Percentiles rank a stretch among this genome's conserved stretches.
Conservation (phyloP, 202 grass and related monocot genomes). For the Carex arenaria region DNA sequence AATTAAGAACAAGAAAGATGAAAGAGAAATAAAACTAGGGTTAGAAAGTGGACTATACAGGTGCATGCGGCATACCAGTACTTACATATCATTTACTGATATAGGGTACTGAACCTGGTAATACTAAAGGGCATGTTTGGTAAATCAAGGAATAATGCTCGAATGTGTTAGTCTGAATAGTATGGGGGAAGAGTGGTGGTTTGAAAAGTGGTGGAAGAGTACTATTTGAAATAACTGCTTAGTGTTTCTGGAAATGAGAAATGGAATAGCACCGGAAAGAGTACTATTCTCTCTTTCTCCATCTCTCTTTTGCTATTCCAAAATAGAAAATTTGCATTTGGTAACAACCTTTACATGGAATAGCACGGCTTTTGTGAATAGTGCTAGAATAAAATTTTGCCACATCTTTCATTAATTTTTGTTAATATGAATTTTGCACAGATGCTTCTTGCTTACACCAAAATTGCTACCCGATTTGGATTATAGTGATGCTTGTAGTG, state of each 20-base stretch:
- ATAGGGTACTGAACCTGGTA: not conserved
- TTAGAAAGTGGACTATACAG: not conserved
- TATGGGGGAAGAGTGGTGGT: not conserved
- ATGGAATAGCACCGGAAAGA: not conserved
- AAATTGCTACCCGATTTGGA: conserved; percentile 90
- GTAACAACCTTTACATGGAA: not conserved
- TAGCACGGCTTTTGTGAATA: not conserved
- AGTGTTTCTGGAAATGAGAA: not conserved
- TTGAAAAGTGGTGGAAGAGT: not conserved
- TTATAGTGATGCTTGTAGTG: conserved; percentile 84
- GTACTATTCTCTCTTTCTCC: not conserved
- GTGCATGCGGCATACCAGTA: not conserved
- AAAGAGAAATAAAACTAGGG: not conserved
- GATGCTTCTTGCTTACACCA: conserved; percentile 94
- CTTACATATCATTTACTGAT: not conserved
- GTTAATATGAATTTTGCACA: conserved; percentile 18
- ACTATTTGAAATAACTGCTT: not conserved
- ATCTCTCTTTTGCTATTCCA: not conserved
- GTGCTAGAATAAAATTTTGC: not conserved
- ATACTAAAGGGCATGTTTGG: not conserved
- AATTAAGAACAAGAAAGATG: not conserved
- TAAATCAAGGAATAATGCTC: not conserved
- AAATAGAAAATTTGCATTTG: not conserved
- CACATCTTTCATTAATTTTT: not conserved
- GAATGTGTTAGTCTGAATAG: not conserved